Conservation (phyloP, 192 early-diverging fungal species). For the Umbelopsis vinacea region DNA sequence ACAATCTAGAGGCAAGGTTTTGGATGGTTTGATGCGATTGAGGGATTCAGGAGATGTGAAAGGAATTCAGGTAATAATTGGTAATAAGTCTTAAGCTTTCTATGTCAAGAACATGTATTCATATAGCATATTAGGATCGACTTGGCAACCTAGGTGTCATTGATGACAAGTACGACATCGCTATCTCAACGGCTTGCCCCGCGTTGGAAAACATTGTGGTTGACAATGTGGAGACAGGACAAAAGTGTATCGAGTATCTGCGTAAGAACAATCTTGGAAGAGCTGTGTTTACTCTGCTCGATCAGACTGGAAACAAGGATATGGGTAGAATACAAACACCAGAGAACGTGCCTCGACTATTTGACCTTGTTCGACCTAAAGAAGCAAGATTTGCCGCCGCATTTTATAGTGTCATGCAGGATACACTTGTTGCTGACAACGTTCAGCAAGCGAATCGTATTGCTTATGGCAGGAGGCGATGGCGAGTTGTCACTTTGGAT, state of each 20-base stretch:
- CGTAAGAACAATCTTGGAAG: constrained; percentile 86
- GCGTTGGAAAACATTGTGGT: constrained; percentile 90
- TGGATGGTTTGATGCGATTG: constrained; percentile 71
- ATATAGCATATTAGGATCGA: constrained; percentile 60
- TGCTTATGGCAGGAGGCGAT: constrained; percentile 82
- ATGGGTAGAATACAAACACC: constrained; percentile 63
- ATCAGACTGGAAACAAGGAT: constrained; percentile 67
- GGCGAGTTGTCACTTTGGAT: constrained; percentile 92
- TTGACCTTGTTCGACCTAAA: constrained; percentile 85
- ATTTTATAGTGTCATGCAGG: constrained; percentile 83
- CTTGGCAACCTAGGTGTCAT: constrained; percentile 97
- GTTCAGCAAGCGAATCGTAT: constrained; percentile 86
- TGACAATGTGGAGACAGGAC: constrained; percentile 83
- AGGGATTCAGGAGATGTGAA: constrained; percentile 71
- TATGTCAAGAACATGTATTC: not conserved
- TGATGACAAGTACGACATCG: constrained; percentile 93
- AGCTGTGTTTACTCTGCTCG: constrained; percentile 81
- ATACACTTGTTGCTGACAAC: constrained; percentile 88
- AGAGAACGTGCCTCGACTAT: constrained; percentile 82
- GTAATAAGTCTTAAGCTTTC: not conserved
- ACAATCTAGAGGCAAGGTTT: constrained; percentile 70
- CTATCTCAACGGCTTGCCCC: constrained; percentile 88
- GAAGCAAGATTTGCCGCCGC: constrained; percentile 75
- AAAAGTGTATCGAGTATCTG: constrained; percentile 89
- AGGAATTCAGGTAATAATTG: constrained; percentile 69